Conservation (phyloP, 164 flowering plant genomes). For the Vitis rotundifolia region DNA sequence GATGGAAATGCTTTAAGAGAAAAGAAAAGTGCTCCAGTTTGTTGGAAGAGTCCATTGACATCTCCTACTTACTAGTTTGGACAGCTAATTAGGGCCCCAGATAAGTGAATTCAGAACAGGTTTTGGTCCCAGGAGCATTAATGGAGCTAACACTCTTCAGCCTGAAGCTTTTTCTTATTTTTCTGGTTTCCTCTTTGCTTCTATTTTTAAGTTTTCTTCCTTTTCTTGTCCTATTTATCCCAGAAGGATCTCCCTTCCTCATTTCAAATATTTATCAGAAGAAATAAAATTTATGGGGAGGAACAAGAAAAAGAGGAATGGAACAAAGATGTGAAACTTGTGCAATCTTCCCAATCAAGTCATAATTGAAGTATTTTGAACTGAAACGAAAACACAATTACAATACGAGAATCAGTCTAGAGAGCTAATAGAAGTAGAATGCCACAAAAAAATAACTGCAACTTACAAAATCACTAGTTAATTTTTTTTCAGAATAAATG, state of each 20-base stretch:
- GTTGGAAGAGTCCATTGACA: background rate
- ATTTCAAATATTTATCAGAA: background rate
- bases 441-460: background rate
- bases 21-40: background rate
- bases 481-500: constrained; percentile 26
- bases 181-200: background rate
- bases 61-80: background rate
- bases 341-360: too few relatives aligned
- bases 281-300: background rate
- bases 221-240: background rate
- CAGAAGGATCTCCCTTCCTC: background rate
- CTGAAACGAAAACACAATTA: too few relatives aligned
- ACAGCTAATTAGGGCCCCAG: background rate
- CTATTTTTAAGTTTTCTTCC: background rate
- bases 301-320: background rate
- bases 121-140: background rate
- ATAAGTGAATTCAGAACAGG: background rate
- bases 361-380: too few relatives aligned
- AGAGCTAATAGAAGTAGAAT: background rate
- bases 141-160: background rate
- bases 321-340: background rate
- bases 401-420: background rate
- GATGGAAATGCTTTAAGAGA: too few relatives aligned
- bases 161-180: background rate
- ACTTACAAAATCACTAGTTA: constrained; percentile 47